These are phyloP conservation scores for Penicillium sp. DNA, from an alignment of 2,329 filamentous ascomycete species.

Conservation along the genomic window DNA sequence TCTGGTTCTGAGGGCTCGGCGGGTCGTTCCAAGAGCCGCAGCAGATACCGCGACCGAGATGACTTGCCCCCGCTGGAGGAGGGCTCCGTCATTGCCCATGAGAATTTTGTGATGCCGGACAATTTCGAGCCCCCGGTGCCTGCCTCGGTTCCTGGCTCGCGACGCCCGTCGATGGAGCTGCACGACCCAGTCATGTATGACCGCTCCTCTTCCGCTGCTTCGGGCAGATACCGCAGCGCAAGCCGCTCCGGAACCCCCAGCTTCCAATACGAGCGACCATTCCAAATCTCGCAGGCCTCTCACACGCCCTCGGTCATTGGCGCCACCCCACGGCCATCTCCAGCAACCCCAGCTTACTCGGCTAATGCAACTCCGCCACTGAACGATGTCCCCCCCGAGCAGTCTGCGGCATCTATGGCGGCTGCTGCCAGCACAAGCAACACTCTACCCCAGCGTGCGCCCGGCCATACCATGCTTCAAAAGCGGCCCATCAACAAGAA, in stretches of 20 bases:
- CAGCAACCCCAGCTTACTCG: conserved; percentile 51
- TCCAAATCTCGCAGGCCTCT: conserved; percentile 31
- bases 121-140: conserved; percentile 29
- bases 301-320: conserved; percentile 42
- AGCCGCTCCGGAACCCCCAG: conserved; percentile 41
- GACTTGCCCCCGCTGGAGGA: conserved; percentile 58
- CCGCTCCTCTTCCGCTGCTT: conserved; percentile 43
- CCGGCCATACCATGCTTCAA: conserved; percentile 41
- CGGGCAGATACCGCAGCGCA: conserved; percentile 44
- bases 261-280: conserved; percentile 40
- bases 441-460: conserved; percentile 33
- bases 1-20: conserved; percentile 60
- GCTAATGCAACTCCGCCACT: conserved; percentile 60
- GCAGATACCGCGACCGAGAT: conserved; percentile 57
- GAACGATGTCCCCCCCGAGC: conserved; percentile 48
- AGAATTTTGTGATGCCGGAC: conserved; percentile 31
- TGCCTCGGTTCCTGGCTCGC: conserved; percentile 36
- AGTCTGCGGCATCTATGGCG: conserved; percentile 41
- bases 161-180: conserved; percentile 43
- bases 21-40: conserved; percentile 59
- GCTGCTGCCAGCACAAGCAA: conserved; percentile 26
- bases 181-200: conserved; percentile 35
- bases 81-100: conserved; percentile 40
- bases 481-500: conserved; percentile 65
- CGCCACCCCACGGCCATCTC: conserved; percentile 48